Base-by-base conservation (phyloP, 2,329 filamentous ascomycete species). In the Botrytis elliptica region DNA sequence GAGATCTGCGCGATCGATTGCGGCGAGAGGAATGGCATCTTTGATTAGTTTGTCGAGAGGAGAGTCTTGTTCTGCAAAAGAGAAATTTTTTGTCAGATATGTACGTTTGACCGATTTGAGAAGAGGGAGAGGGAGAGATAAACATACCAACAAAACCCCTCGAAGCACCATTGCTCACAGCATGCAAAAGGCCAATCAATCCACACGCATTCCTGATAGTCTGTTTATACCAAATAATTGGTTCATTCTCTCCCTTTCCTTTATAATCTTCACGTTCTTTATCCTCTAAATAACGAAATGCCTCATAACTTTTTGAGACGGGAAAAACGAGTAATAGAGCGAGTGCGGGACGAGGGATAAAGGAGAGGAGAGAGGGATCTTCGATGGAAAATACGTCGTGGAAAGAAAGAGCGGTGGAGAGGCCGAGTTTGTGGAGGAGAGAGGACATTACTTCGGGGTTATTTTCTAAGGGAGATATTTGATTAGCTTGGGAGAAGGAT, bases 201-300 rank as follows among this genome's bases (percentile, higher is more conserved):
- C 96, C 96, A 82, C 96, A 99, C 0, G 96, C 94, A 82, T 98
- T 98, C 76, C 93, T 89, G 79, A 98, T 98, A 0, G 95, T 98
- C 84, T 98, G 96, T 78, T 90, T 93, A 86, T 95, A 98, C 96
- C 96, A 99, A 5, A 97, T 80, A 0, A 98, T 93, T 8, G 93
- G 91, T 80, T 98, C 93, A 0, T 79, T 80, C 0, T 87, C 83
- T 1, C 94, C 94, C 29, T 85, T 86, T 62, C 91, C 92, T 0
- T 82, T 81, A 84, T 97, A 97, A 57, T 90, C 88, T 3, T 84
- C 77, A 60, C 85, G 84, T 36, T 86, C 81, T 70, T 85, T 85
- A 83, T 98, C 95, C 85, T 97, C 95, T 64, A 89, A 85, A 75
- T 88, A 83, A 60, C 95, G 92, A 81, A 92, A 91, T 75, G 87